Conservation (phyloP, 2,329 filamentous ascomycete species). For the Phaeomoniella chlamydospora region DNA sequence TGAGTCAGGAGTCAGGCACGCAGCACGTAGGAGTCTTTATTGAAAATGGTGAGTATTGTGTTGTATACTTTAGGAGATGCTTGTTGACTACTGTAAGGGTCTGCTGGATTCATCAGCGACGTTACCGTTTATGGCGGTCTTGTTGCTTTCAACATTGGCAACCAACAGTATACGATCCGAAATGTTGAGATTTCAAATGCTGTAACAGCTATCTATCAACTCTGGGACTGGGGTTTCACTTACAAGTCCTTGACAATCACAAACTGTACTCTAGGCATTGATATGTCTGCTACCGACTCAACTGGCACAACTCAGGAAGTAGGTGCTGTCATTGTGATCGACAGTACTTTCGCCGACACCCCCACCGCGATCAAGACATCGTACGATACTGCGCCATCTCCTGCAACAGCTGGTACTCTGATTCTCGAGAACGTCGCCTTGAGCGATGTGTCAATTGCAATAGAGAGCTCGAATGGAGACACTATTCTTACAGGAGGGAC, state of each 20-base stretch:
- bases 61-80: neutral
- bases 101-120: conserved; percentile 46
- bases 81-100: conserved; percentile 17
- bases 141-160: conserved; percentile 45
- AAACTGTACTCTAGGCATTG: conserved; percentile 37
- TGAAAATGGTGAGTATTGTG: conserved; percentile 32
- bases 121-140: conserved; percentile 46
- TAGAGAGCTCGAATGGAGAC: conserved; percentile 20
- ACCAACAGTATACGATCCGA: conserved; percentile 49
- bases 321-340: conserved; percentile 43
- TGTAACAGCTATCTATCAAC: conserved; percentile 38
- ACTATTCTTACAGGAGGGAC: conserved; percentile 22
- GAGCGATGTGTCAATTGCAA: conserved; percentile 31
- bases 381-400: conserved; percentile 23
- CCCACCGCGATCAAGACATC: conserved; percentile 35
- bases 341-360: conserved; percentile 37
- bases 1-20: conserved; percentile 30
- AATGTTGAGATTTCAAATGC: conserved; percentile 39
- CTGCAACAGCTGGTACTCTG: conserved; percentile 31
- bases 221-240: conserved; percentile 48
- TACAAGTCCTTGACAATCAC: conserved; percentile 35
- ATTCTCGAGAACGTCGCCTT: conserved; percentile 41
- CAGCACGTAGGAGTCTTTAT: conserved; percentile 46
- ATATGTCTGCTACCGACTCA: conserved; percentile 29
- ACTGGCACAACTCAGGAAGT: conserved; percentile 27